Evolutionary conservation across 345 rosid genomes (phyloP).

Genomic region (Mangifera indica): DNA sequence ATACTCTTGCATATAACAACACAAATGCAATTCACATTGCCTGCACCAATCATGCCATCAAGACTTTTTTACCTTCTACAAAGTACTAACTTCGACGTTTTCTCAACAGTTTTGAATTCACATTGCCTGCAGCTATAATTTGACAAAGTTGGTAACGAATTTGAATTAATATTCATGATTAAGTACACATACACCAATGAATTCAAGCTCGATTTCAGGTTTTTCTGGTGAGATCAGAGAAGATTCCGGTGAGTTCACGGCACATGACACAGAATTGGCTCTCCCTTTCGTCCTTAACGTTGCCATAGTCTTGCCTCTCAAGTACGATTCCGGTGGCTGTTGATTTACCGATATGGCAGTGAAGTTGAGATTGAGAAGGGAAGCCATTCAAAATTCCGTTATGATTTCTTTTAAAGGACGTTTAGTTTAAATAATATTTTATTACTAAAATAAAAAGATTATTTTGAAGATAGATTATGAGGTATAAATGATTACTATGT

Average conservation of each 20-base stretch:
- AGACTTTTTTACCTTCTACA: no score
- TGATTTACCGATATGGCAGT: conserved; percentile 2
- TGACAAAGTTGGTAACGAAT: no score
- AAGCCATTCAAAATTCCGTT: conserved; percentile 35
- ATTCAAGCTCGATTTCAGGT: conserved; percentile 77
- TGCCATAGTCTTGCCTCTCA: conserved; percentile 9
- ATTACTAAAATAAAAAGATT: no score
- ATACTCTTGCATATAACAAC: not conserved
- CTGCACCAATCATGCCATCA: not conserved
- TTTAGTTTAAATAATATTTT: no score
- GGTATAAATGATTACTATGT: no score
- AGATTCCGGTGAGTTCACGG: conserved; percentile 34
- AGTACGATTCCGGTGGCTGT: conserved; percentile 23
- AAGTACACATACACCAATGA: conserved; percentile 51
- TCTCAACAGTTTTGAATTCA: no score
- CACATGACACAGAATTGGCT: conserved; percentile 17
- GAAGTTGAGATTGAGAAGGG: conserved; percentile 35
- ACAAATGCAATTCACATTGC: not conserved
- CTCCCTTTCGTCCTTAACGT: conserved; percentile 14
- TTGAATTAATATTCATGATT: no score
- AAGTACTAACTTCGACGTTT: not conserved
- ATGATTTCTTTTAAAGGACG: not conserved
- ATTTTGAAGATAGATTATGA: no score
- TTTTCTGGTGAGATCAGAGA: conserved; percentile 30
- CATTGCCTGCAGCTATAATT: no score